Percentiles rank a stretch among this genome's conserved stretches.
phyloP scores from a whole-genome alignment of 2,329 filamentous ascomycete genomes.

The Stachybotrys chartarum region DNA sequence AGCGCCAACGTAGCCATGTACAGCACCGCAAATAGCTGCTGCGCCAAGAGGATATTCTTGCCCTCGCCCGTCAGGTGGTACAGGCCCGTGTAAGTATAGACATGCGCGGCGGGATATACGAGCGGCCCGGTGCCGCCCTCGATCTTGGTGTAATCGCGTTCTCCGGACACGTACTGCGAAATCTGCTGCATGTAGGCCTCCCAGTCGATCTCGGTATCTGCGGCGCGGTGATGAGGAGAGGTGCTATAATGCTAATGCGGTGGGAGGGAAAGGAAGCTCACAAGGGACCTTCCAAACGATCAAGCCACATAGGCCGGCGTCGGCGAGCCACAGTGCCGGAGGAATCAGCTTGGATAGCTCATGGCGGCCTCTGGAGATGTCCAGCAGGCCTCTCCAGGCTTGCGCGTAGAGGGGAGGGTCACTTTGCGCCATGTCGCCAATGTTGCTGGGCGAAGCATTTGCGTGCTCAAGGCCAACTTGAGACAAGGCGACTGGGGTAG shows the following conservation, averaged over 20 bases:
- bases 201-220: constrained; percentile 98
- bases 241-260: too few relatives aligned
- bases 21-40: constrained; percentile 71
- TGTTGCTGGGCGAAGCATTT: neutral
- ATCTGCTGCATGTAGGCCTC: constrained; percentile 94
- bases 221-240: neutral
- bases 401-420: constrained; percentile 15
- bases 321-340: constrained; percentile 59
- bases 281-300: constrained; percentile 80
- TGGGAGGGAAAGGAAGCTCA: constrained; percentile 34
- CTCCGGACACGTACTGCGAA: constrained; percentile 68
- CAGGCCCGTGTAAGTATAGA: constrained; percentile 80
- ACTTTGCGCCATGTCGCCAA: constrained; percentile 17
- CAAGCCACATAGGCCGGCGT: constrained; percentile 63
- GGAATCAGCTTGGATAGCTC: constrained; percentile 42
- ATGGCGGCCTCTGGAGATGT: constrained; percentile 42
- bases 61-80: constrained; percentile 74
- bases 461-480: too few relatives aligned
- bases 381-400: constrained; percentile 24
- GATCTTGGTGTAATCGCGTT: constrained; percentile 82
- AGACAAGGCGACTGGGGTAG: neutral
- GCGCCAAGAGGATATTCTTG: constrained; percentile 68
- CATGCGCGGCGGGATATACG: constrained; percentile 90
- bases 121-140: constrained; percentile 84
- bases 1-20: constrained; percentile 71